phyloP scores from a whole-genome alignment of 129 eudicot genomes.

The Smallanthus sonchifolius region DNA sequence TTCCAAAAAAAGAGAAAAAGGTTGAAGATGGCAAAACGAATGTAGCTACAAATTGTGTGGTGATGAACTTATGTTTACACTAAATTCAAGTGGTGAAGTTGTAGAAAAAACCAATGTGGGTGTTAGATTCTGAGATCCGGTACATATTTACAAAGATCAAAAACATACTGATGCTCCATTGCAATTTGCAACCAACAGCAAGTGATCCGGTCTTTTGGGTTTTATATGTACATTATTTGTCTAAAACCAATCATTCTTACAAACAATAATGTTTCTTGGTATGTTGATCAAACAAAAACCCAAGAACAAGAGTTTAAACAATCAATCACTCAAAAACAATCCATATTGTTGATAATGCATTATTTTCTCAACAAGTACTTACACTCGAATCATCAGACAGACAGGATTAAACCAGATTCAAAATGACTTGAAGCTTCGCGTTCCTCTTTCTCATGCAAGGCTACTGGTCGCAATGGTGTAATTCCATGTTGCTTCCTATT shows the following conservation, averaged over 20 bases:
- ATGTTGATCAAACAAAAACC: not conserved
- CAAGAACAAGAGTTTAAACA: not conserved
- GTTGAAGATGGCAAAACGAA: too few relatives aligned
- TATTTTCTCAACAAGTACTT: conserved; percentile 19
- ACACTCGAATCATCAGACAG: conserved; percentile 21
- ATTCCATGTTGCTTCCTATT: conserved; percentile 50
- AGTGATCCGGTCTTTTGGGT: not conserved
- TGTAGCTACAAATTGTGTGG: too few relatives aligned
- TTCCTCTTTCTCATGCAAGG: conserved; percentile 45
- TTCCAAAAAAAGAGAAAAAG: too few relatives aligned
- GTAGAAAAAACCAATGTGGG: too few relatives aligned
- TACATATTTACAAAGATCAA: not conserved
- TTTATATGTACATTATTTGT: not conserved
- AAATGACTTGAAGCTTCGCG: conserved; percentile 40
- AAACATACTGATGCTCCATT: not conserved
- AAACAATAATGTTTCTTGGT: not conserved
- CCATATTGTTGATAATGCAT: conserved; percentile 13
- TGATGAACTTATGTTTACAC: too few relatives aligned
- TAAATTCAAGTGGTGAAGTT: too few relatives aligned
- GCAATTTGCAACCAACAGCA: not conserved
- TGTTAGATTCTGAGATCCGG: not conserved
- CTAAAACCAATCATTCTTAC: not conserved
- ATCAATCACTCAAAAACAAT: not conserved
- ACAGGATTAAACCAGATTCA: conserved; percentile 45
- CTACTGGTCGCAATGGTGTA: conserved; percentile 34